Conservation (phyloP, 1,139 yeast species). For the Hansenula sp. region DNA sequence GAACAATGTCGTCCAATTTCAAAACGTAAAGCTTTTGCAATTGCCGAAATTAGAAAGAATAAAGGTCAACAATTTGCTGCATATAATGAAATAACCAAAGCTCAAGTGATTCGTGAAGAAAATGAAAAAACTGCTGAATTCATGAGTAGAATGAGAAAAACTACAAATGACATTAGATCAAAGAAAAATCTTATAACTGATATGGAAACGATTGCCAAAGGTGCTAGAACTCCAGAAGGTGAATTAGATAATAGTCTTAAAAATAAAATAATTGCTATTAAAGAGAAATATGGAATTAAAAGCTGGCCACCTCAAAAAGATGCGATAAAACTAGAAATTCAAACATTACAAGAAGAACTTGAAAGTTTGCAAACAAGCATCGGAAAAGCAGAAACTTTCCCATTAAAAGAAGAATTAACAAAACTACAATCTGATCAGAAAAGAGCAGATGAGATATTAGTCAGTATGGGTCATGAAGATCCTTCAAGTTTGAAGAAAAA, state of each 20-base stretch:
- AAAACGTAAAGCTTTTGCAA: conserved; percentile 81
- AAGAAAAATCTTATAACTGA: conserved; percentile 40
- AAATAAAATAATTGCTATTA: conserved; percentile 42
- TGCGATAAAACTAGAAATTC: conserved; percentile 35
- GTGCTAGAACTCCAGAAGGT: conserved; percentile 33
- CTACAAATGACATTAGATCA: conserved; percentile 33
- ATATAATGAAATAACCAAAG: conserved; percentile 71
- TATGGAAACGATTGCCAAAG: conserved; percentile 40
- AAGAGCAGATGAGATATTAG: conserved; percentile 26
- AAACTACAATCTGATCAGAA: conserved; percentile 25
- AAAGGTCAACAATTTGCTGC: conserved; percentile 89
- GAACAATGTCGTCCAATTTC: conserved; percentile 87
- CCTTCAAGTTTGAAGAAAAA: conserved; percentile 36
- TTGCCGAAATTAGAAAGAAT: conserved; percentile 85
- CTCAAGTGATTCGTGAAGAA: conserved; percentile 60
- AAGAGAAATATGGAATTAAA: conserved; percentile 46
- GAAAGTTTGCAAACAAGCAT: no score
- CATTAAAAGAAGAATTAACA: conserved; percentile 29
- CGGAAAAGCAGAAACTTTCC: no score
- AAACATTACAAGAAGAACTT: conserved; percentile 30
- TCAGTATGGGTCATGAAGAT: conserved; percentile 21
- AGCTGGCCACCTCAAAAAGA: conserved; percentile 54
- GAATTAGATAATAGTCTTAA: conserved; percentile 29
- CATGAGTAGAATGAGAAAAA: conserved; percentile 39
- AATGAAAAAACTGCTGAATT: conserved; percentile 45